Base-by-base conservation (phyloP, 257 asterid species). In the Parsonsia alboflavescens region DNA sequence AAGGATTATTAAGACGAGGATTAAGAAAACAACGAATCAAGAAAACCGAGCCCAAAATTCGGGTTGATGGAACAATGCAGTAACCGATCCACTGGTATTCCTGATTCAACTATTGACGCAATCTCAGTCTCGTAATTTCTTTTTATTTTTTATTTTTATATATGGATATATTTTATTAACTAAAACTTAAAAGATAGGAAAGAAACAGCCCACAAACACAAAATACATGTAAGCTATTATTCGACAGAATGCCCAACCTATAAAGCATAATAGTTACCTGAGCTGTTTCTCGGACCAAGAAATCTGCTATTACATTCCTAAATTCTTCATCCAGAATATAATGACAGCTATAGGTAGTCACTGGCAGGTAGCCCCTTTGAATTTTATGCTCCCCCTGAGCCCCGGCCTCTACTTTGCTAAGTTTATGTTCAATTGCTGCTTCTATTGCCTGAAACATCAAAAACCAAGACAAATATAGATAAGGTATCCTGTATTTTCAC, bases 371-470 rank as follows among this genome's bases (percentile, higher is more conserved):
- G 10, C 99, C 99, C 83, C 99, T 84, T 83, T 92, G 98, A 75
- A 94, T 92, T 82, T 94, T 94, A 77, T 94, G 99, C 82, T 94
- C 99, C 7, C 99, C 99, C 79, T 94, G 99, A 48, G 99, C 99
- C 72, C 99, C 99, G 30, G 99, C 99, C 85, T 94, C 98, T 62
- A 94, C 96, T 80, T 77, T 89, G 78, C 77, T 85, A 46, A 94
- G 99, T 67, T 89, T 86, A 56, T 86, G 88, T 77, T 92, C 99
- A 64, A 94, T 94, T 8, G 98, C 99, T 73, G 99, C 98, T 76
- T 94, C 98, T 77, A 94, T 92, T 50, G 98, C 99, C 99, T 94
- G 89, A 79, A 69, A 67, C 41, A 72, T 66, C 56, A 72, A 3
- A 50, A 36, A 22, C n/a, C 4, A 48, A 53, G 3, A 21, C 48